Base-by-base conservation (phyloP, 192 early-diverging fungal species). In the Podila epigama region DNA sequence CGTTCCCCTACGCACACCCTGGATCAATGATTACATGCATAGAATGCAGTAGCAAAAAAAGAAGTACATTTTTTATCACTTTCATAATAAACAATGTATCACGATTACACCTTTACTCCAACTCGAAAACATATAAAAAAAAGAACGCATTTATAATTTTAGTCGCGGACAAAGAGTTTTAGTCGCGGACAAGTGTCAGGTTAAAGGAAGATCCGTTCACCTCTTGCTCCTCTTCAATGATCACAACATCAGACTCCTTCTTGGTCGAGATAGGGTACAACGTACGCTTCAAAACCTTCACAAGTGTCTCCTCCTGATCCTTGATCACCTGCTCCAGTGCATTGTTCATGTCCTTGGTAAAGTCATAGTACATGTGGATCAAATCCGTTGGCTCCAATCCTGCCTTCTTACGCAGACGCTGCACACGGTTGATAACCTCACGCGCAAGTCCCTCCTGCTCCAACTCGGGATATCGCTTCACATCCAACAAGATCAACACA, bases 371-470 rank as follows among this genome's bases (percentile, higher is more conserved):
- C 88, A 94, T 95, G 39, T 80, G 64, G 57, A 99, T 89, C 42
- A 93, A 89, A 81, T 99, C 97, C 27, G 91, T 94, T 0, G 95
- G 89, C 69, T 90, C 87, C 66, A 99, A 84, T 20, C 87, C 88
- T 8, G 93, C 95, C 93, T 99, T 96, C 86, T 99, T 99, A 71
- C 97, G 89, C 66, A 96, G 77, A 60, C 94, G 88, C 85, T 99
- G 97, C 15, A 97, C 92, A 68, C 97, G 90, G 90, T 99, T 99
- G 62, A 98, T 90, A 57, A 99, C 77, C 85, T 99, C 97, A 51
- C 97, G 89, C 13, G 97, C 97, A 50, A 91, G 67, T 35, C 95
- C 95, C 81, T 98, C 97, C 60, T 94, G 88, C 65, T 94, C 86
- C 40, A 99, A 82, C 57, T 89, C 89, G 40, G 90, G 81, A 75